Base-by-base conservation (phyloP, 2,329 filamentous ascomycete species). In the Alternaria arborescens region DNA sequence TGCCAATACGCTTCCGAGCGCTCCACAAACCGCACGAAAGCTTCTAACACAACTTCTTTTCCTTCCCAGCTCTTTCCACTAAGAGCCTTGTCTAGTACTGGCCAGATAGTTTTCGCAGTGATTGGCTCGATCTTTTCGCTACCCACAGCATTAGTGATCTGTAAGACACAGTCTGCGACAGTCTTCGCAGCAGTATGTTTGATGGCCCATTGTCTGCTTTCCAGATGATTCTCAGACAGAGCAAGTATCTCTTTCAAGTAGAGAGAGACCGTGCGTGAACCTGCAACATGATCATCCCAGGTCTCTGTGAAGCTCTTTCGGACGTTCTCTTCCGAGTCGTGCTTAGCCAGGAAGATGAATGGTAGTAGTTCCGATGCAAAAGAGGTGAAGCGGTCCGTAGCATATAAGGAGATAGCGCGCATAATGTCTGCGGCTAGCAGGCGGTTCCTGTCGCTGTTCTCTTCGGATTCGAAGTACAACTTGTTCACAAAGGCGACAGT, bases 251-350 rank as follows among this genome's bases (percentile, higher is more conserved):
- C 95, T 38, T 85, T 85, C 7, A 97, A 85, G 74, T 97, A 97
- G 1, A 97, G 86, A 47, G 91, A 86, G 5, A 97, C 92, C 0
- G 92, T 90, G 30, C 94, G 88, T 32, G 86, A 88, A 44, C 93
- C 94, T 51, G 94, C 94, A 0, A 96, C 94, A 72, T 97, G 94
- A 69, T 97, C 92, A 50, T 87, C 86, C 95, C 95, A 99, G 0
- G 93, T 92, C 58, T 93, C 91, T 38, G 88, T 84, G 73, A 96
- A 97, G n/a, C 89, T 86, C 66, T 92, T 90, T 57, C 87, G 86
- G 4, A 94, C 91, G 67, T 93, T 90, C 52, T 91, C 89, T 70
- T 97, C 89, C 0, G 87, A 88, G 73, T 99, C 95, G 71, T 97
- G 91, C 71, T 93, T 92, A 3, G 88, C 93, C 28, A 98, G 84